phyloP scores from a whole-genome alignment of 306 rosid genomes.

The Quercus agrifolia region DNA sequence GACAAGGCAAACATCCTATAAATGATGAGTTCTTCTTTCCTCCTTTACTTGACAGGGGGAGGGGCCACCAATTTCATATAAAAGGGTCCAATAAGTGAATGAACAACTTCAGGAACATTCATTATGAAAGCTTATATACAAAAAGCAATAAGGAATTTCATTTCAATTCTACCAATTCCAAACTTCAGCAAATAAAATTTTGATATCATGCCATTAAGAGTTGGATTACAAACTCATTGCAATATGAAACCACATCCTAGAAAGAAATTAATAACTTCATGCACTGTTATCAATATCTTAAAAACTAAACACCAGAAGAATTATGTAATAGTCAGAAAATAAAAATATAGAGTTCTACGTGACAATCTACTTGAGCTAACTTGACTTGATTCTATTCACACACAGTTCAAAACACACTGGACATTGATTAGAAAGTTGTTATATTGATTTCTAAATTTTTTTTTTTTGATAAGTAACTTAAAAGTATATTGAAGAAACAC shows the following conservation, averaged over 20 bases:
- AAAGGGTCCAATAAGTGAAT: background rate
- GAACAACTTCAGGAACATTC: background rate
- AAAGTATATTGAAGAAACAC: too few species aligned
- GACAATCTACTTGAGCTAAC: background rate
- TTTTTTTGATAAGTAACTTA: too few species aligned
- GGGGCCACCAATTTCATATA: background rate
- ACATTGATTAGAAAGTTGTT: background rate
- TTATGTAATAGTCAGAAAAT: background rate
- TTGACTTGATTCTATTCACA: background rate
- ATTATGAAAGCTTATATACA: background rate
- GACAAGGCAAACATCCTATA: background rate
- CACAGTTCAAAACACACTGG: background rate
- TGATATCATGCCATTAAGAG: background rate
- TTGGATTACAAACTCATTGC: background rate
- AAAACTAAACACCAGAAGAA: too few species aligned
- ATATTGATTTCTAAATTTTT: background rate
- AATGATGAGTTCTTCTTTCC: background rate
- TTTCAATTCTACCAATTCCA: background rate
- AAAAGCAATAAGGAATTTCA: background rate
- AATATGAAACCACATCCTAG: background rate
- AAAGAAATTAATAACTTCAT: background rate
- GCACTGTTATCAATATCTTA: background rate
- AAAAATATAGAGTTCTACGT: background rate
- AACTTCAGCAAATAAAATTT: background rate
- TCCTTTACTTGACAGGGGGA: background rate